Conservation (phyloP, 768 basidiomycete genomes). For the Boletus subparvulus region DNA sequence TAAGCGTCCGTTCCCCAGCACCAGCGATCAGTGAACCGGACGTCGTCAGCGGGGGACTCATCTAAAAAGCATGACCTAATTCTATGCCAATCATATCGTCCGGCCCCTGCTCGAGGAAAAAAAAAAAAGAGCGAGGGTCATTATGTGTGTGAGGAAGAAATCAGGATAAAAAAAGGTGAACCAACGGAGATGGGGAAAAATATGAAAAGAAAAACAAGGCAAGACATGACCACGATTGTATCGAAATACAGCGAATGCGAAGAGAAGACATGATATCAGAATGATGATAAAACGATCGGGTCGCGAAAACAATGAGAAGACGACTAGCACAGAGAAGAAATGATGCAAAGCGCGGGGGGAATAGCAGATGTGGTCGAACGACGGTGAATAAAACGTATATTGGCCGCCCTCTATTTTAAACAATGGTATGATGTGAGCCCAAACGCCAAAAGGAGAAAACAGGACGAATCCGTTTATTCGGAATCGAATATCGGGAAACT, state of each 20-base stretch:
- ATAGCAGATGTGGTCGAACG: background rate
- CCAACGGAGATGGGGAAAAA: background rate
- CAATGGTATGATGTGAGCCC: conserved; percentile 14
- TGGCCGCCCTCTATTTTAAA: conserved; percentile 22
- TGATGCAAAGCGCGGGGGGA: background rate
- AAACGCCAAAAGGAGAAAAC: conserved; percentile 7
- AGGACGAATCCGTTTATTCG: background rate
- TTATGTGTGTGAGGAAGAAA: conserved; percentile 4
- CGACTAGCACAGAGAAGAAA: background rate
- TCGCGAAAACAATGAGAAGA: conserved; percentile 1
- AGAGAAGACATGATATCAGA: conserved; percentile 7
- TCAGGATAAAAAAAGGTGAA: background rate
- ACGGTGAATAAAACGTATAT: conserved; percentile 1
- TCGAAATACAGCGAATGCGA: conserved; percentile 17
- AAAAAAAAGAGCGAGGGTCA: background rate
- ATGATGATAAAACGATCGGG: conserved; percentile 1
- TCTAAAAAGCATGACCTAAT: conserved; percentile 9
- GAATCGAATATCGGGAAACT: conserved; percentile 19
- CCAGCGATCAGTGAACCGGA: background rate
- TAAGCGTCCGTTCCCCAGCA: background rate
- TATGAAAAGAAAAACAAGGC: background rate
- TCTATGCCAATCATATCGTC: conserved; percentile 24
- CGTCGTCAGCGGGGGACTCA: background rate
- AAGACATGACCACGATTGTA: conserved; percentile 10
- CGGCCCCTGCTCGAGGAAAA: conserved; percentile 6